A percentile compares a stretch with the other conserved stretches of the same genome.
Evolutionary conservation across 306 rosid species (phyloP).

Genomic region (Parietaria judaica): DNA sequence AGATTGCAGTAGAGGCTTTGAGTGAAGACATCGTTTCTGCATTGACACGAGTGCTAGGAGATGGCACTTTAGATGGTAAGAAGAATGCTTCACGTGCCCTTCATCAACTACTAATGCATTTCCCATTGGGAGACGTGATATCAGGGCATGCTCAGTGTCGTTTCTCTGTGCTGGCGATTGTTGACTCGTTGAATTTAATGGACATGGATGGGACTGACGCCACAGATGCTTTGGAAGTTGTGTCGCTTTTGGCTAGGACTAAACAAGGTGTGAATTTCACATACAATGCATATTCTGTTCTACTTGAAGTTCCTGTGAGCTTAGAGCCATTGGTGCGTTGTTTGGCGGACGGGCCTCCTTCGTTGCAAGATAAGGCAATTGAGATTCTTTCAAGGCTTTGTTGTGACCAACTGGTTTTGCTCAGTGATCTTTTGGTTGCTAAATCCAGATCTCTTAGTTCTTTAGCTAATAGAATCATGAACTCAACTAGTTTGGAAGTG

Average conservation of each 20-base stretch:
- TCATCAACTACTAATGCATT: conserved; percentile 76
- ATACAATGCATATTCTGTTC: conserved; percentile 55
- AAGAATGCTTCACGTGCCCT: conserved; percentile 84
- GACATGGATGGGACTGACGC: conserved; percentile 57
- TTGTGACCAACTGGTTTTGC: conserved; percentile 53
- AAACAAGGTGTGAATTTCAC: conserved; percentile 49
- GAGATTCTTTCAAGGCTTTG: conserved; percentile 83
- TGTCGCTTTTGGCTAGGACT: conserved; percentile 66
- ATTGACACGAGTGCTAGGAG: conserved; percentile 66
- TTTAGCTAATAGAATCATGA: conserved; percentile 66
- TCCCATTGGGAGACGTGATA: conserved; percentile 62
- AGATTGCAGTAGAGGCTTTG: conserved; percentile 72
- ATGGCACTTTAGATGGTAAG: conserved; percentile 78
- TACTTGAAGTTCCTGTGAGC: conserved; percentile 62
- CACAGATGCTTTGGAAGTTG: conserved; percentile 71
- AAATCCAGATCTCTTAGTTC: conserved; percentile 55
- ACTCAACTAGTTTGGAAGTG: conserved; percentile 69
- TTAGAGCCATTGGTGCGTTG: conserved; percentile 63
- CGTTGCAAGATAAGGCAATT: conserved; percentile 77
- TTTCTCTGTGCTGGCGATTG: conserved; percentile 65
- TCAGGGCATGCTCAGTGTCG: conserved; percentile 65
- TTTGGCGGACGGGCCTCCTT: conserved; percentile 77
- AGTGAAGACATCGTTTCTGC: conserved; percentile 78
- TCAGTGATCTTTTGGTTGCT: conserved; percentile 56
- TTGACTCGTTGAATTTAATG: conserved; percentile 59